phyloP scores from a whole-genome alignment of 352 stramenopile species.

The Thraustotheca clavata region DNA sequence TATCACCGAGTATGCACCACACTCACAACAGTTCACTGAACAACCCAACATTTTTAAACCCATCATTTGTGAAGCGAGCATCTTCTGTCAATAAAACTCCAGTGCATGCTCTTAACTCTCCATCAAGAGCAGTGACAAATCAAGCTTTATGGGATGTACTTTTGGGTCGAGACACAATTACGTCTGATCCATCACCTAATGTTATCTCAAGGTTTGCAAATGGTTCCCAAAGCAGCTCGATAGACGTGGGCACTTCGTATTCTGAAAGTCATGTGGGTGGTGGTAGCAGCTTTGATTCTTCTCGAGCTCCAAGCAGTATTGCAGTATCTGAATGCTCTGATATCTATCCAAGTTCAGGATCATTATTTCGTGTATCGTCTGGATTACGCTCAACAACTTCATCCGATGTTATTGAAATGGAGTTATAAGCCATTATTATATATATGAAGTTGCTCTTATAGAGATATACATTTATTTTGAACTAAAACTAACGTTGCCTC shows the following conservation, averaged over 20 bases:
- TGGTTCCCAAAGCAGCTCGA: not conserved
- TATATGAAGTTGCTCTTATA: too few species aligned
- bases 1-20: not conserved
- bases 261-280: not conserved
- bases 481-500: too few species aligned
- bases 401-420: not conserved
- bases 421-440: not conserved
- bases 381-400: not conserved
- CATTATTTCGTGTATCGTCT: not conserved
- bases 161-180: not conserved
- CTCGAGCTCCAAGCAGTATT: not conserved
- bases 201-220: not conserved
- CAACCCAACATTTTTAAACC: not conserved
- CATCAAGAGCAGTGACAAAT: not conserved
- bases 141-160: constrained; percentile 1
- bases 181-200: not conserved
- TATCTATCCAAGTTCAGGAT: constrained; percentile 4
- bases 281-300: constrained; percentile 7
- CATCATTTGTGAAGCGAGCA: not conserved
- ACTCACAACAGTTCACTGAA: not conserved
- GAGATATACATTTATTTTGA: too few species aligned
- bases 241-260: not conserved
- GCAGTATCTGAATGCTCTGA: not conserved
- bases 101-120: not conserved
- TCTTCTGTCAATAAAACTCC: not conserved